Conservation (phyloP, 345 rosid species). For the Anacardium occidentale region DNA sequence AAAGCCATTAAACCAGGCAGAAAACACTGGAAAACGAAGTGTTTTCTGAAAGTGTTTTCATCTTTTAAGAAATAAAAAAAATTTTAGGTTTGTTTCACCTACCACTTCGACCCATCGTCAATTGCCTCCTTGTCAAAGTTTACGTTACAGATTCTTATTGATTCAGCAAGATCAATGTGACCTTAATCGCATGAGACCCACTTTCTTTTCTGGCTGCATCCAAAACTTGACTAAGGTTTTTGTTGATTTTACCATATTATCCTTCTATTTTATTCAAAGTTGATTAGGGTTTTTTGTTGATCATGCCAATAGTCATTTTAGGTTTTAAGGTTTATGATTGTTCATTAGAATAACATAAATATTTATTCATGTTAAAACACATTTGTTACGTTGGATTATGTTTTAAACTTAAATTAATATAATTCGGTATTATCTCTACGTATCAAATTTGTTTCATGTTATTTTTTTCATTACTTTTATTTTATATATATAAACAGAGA, state of each 20-base stretch:
- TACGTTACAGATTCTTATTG: neutral
- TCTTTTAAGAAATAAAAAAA: neutral
- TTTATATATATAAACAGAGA: neutral
- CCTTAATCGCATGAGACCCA: neutral
- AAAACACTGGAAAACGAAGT: neutral
- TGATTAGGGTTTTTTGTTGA: neutral
- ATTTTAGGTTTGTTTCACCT: neutral
- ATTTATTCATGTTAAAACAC: neutral
- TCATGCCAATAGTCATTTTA: neutral
- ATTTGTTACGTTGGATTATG: neutral
- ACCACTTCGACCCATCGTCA: neutral
- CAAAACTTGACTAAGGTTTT: too few relatives aligned
- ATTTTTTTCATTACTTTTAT: too few relatives aligned
- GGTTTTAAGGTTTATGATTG: too few relatives aligned
- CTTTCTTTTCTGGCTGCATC: neutral
- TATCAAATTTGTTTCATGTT: neutral
- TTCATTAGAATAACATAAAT: too few relatives aligned
- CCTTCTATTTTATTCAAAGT: neutral
- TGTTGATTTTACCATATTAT: constrained; percentile 1
- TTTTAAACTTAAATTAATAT: neutral
- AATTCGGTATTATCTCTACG: neutral
- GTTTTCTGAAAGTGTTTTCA: neutral
- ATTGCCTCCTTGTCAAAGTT: neutral
- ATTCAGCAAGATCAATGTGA: neutral
- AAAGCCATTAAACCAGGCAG: neutral